Base-by-base conservation (phyloP, 2,329 filamentous ascomycete genomes). In the Pseudocercospora cruenta region DNA sequence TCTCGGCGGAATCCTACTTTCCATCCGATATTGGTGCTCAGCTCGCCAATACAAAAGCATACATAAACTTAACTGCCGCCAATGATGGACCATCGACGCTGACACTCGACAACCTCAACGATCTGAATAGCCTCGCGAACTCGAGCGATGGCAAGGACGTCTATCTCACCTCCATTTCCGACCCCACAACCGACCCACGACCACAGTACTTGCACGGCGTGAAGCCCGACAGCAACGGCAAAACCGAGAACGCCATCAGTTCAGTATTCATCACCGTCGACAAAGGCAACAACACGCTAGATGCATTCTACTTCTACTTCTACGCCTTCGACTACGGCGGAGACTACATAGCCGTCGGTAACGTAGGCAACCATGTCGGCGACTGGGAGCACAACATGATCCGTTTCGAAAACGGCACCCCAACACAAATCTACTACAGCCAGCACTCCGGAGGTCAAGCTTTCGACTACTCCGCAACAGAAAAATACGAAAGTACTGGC, bases 281-380 rank as follows among this genome's bases (percentile, higher is more conserved):
- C 69, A 86, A 88, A 66, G 84, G 83, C 0, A 78, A 82, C 60
- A 80, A 80, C 24, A 80, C 78, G 3, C 77, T 88, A 2, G 86
- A 89, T 77, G 87, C 82, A 0, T 90, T 88, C 72, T 89, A 88
- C 76, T 86, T 88, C 74, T 88, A 87, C 72, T 89, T 88, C 70
- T 71, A 71, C 66, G 82, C 85, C 22, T 86, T 82, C 74, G 85
- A 87, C 69, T 82, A 82, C 70, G 86, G 86, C 16, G 84, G 86
- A 31, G 22, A 55, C 12, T 75, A 76, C 62, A 24, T 65, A 26
- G 58, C n/a, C 28, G 60, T 74, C 59, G 63, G 54, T 31, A 76
- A 72, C 53, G 62, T 73, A 71, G 81, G 80, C 10, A 83, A 88
- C 73, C 88, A 91, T 74, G 84, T 91, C 31, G 88, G 88, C 8